Base-by-base conservation (phyloP, 2,329 filamentous ascomycete species). In the Rhinocladiella mackenziei region DNA sequence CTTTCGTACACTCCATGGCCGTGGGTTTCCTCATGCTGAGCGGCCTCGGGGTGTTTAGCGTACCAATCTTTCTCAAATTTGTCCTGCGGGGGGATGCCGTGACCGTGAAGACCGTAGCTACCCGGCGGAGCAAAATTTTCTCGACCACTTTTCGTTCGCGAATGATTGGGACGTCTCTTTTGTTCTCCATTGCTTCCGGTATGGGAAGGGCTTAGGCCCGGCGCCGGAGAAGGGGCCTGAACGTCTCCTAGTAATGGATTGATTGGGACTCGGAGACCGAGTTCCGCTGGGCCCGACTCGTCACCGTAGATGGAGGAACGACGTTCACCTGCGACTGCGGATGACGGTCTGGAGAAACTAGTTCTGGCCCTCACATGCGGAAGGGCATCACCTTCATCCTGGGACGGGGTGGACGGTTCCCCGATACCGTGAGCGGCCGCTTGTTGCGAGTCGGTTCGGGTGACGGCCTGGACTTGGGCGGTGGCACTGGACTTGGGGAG, bases 261-360 rank as follows among this genome's bases (percentile, higher is more conserved):
- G 86, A 98, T 92, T 37, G 92, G 92, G 28, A 98, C 91, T 60
- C 89, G 84, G 59, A 86, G 80, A 35, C 91, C 91, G 56, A 96
- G 92, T 62, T 94, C 86, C 2, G 89, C 89, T 57, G 96, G 95
- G 15, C 89, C 91, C 43, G 89, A 82, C 33, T 91, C 85, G 13
- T 84, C 84, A 29, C 68, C 61, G 52, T 82, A 71, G 19, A 76
- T 62, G 9, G 79, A 81, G 32, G 65, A 66, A 5, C 77, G 77
- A 42, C 77, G 76, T 44, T 74, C 70, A 33, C 72, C 68, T 20
- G 36, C 47, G 18, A 64, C 63, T 1, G 70, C 68, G 14, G 72
- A 67, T 23, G 64, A 71, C 2, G 70, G 65, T n/a, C 69, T 70
- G 14, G 74, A 72, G 53, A 70, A 69, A 60, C 80, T 86, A 20